phyloP scores from a whole-genome alignment of 2,329 filamentous ascomycete species.

The Fulvia fulva region DNA sequence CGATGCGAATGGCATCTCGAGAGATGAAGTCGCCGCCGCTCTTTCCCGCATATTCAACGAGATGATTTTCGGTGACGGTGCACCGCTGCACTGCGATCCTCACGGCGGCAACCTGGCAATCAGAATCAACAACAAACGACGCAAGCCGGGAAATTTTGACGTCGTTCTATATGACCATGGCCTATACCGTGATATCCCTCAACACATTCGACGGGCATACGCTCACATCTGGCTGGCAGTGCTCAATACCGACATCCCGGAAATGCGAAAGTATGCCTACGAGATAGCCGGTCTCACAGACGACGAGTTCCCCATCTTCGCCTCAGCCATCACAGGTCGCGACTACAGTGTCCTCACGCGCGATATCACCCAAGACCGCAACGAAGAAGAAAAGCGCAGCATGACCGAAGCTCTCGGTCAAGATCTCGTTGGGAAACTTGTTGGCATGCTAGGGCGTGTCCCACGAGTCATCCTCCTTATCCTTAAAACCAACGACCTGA shows the following conservation, averaged over 20 bases:
- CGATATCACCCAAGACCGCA: constrained; percentile 56
- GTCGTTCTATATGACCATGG: constrained; percentile 96
- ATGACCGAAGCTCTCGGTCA: constrained; percentile 82
- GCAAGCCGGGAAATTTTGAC: constrained; percentile 73
- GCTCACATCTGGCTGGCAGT: constrained; percentile 97
- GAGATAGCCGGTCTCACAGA: constrained; percentile 87
- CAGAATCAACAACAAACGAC: constrained; percentile 63
- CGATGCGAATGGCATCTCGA: constrained; percentile 80
- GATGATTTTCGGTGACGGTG: constrained; percentile 92
- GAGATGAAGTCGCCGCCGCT: constrained; percentile 90
- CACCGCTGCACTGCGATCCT: constrained; percentile 91
- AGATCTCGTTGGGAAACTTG: constrained; percentile 73
- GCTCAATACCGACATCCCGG: constrained; percentile 77
- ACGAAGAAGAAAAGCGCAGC: constrained; percentile 74
- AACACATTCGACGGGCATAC: constrained; percentile 74
- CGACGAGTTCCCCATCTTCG: constrained; percentile 90
- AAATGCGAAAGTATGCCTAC: constrained; percentile 83
- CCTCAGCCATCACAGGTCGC: constrained; percentile 89
- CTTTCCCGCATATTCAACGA: constrained; percentile 95
- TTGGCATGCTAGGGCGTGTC: constrained; percentile 82
- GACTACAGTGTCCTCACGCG: constrained; percentile 72
- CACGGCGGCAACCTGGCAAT: constrained; percentile 96
- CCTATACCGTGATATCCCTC: constrained; percentile 87
- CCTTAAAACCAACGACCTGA: constrained; percentile 95
- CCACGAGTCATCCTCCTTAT: constrained; percentile 91